These are phyloP conservation scores for Oxytropis ochrocephala DNA, from an alignment of 306 rosid genomes.

Conservation along the genomic window DNA sequence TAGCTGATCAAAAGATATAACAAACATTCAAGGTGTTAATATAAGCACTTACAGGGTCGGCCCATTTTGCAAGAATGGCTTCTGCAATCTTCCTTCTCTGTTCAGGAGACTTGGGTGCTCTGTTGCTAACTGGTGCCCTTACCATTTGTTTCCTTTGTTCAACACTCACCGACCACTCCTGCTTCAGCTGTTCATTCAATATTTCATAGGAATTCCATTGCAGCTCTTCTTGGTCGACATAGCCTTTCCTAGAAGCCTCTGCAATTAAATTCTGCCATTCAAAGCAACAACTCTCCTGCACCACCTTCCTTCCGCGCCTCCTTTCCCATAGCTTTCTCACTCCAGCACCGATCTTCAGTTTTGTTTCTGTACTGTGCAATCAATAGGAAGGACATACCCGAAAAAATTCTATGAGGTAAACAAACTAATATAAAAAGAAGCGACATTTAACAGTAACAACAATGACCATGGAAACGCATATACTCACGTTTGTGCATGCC, in stretches of 20 bases:
- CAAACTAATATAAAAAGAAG: background rate
- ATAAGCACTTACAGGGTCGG: conserved; percentile 65
- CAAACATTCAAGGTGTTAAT: conserved; percentile 4
- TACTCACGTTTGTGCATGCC: conserved; percentile 88
- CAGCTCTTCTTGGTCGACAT: conserved; percentile 60
- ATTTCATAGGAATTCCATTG: conserved; percentile 76
- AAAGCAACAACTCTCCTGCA: conserved; percentile 65
- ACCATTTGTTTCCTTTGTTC: conserved; percentile 45
- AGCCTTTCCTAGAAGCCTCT: conserved; percentile 72
- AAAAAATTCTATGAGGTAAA: background rate
- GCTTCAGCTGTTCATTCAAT: conserved; percentile 46
- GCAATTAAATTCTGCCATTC: conserved; percentile 89
- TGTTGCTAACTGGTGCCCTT: conserved; percentile 46
- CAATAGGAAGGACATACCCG: conserved; percentile 13
- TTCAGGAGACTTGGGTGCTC: conserved; percentile 82
- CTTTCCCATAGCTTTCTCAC: conserved; percentile 69
- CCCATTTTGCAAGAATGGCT: conserved; percentile 93
- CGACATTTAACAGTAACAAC: conserved; percentile 1
- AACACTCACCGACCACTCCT: conserved; percentile 59
- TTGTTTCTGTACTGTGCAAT: conserved; percentile 64
- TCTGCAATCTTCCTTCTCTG: conserved; percentile 86
- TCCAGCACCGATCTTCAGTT: conserved; percentile 65
- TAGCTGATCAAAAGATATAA: background rate
- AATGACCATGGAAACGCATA: conserved; percentile 1
- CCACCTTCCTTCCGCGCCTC: conserved; percentile 44